Conservation (phyloP, 805 yeast species). For the Cyberlindnera suaveolens region DNA sequence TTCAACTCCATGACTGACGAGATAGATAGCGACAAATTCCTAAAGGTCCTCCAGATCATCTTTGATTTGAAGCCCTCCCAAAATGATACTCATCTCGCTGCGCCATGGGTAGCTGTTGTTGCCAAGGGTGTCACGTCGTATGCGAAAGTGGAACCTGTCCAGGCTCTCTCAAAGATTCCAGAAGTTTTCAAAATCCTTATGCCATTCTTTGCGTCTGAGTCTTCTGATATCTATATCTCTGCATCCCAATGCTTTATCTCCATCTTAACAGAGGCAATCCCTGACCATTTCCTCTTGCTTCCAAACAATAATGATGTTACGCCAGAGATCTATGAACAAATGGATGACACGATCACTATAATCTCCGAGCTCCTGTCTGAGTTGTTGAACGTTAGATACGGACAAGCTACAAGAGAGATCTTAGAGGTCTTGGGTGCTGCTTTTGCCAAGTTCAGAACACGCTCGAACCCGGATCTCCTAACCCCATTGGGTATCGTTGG, state of each 20-base stretch:
- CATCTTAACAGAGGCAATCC: conserved; percentile 58
- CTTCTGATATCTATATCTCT: conserved; percentile 57
- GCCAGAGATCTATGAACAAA: conserved; percentile 44
- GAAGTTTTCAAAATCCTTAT: conserved; percentile 49
- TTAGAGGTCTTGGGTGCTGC: conserved; percentile 61
- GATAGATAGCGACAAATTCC: conserved; percentile 57
- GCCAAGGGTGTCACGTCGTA: conserved; percentile 70
- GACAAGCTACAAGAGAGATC: conserved; percentile 68
- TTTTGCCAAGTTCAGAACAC: conserved; percentile 54
- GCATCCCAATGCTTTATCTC: conserved; percentile 88
- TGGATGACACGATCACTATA: conserved; percentile 47
- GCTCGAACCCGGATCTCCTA: conserved; percentile 67
- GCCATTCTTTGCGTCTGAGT: conserved; percentile 62
- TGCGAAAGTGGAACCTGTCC: conserved; percentile 42
- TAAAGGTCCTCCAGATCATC: conserved; percentile 60
- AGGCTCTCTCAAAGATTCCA: conserved; percentile 53
- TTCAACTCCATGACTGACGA: conserved; percentile 59
- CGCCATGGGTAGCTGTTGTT: conserved; percentile 92
- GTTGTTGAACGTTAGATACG: conserved; percentile 66
- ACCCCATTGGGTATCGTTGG: conserved; percentile 69
- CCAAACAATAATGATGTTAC: conserved; percentile 37
- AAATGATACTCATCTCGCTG: conserved; percentile 80
- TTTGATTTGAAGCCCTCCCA: conserved; percentile 75
- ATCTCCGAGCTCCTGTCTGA: conserved; percentile 36
- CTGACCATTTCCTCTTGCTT: conserved; percentile 49